A percentile compares a stretch with the other conserved stretches of the same genome.
phyloP scores from a whole-genome alignment of 495 filamentous ascomycete species.

The Aspergillus campestris region DNA sequence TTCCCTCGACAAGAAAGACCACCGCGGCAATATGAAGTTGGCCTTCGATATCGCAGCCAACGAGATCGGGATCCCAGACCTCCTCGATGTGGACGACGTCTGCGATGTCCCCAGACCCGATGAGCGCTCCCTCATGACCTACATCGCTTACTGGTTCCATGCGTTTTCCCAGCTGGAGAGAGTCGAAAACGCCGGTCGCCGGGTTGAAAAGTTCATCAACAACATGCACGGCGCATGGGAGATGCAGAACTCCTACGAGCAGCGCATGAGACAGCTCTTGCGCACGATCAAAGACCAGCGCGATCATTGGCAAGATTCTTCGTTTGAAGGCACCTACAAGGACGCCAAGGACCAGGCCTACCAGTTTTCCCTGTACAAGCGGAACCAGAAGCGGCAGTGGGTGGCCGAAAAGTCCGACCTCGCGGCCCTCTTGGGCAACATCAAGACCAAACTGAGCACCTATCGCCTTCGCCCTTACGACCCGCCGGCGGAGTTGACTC shows the following conservation, averaged over 20 bases:
- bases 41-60: slow-evolving; percentile 92
- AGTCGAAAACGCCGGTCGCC: slow-evolving; percentile 91
- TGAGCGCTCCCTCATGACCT: slow-evolving; percentile 95
- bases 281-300: slow-evolving; percentile 64
- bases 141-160: slow-evolving; percentile 99
- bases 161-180: slow-evolving; percentile 97
- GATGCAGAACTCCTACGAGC: slow-evolving; percentile 94
- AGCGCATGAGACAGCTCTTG: slow-evolving; percentile 73
- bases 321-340: slow-evolving; percentile 83
- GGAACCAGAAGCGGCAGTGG: slow-evolving; percentile 82
- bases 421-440: slow-evolving; percentile 88
- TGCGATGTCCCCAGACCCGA: slow-evolving; percentile 94
- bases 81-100: slow-evolving; percentile 96
- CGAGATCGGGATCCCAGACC: slow-evolving; percentile 93
- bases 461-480: slow-evolving; percentile 88
- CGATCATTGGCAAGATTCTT: slow-evolving; percentile 64
- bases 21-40: slow-evolving; percentile 93
- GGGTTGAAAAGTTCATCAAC: slow-evolving; percentile 96
- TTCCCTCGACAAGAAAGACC: slow-evolving; percentile 84
- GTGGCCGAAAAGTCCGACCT: slow-evolving; percentile 96
- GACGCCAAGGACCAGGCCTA: slow-evolving; percentile 83
- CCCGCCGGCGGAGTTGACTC: slow-evolving; percentile 68
- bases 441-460: slow-evolving; percentile 95
- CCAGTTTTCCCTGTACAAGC: slow-evolving; percentile 81
- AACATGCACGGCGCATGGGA: slow-evolving; percentile 99